phyloP scores from a whole-genome alignment of 805 yeast genomes.

The Sugiyamaella mastotermitis region DNA sequence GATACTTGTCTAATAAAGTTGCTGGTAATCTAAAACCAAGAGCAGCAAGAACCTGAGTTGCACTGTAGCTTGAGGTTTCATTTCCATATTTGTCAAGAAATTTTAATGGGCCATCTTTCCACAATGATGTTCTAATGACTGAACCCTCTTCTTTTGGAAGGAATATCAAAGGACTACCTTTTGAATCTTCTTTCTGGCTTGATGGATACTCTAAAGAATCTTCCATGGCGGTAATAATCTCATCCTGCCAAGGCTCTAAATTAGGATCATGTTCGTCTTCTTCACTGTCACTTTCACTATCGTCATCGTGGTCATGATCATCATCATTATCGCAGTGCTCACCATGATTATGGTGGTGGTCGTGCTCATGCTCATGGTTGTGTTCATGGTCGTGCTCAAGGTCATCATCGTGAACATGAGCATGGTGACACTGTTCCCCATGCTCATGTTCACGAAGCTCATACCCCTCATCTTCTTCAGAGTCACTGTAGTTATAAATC shows the following conservation, averaged over 20 bases:
- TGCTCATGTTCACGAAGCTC: background rate
- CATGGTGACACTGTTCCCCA: background rate
- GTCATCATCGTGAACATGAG: background rate
- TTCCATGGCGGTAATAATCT: conserved; percentile 21
- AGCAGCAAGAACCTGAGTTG: conserved; percentile 49
- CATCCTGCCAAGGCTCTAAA: conserved; percentile 16
- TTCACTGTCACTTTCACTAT: conserved; percentile 9
- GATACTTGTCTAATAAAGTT: conserved; percentile 24
- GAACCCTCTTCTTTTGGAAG: conserved; percentile 38
- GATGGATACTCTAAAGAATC: conserved; percentile 16
- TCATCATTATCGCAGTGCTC: too few species aligned
- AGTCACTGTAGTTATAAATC: conserved; percentile 4
- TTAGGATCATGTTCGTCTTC: conserved; percentile 14
- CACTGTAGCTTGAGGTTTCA: conserved; percentile 34
- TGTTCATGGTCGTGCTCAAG: background rate
- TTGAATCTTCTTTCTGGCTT: background rate
- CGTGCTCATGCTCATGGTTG: background rate
- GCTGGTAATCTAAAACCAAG: conserved; percentile 52
- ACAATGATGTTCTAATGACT: conserved; percentile 48
- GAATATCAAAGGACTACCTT: conserved; percentile 16
- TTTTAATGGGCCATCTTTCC: conserved; percentile 49
- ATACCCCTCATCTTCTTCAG: conserved; percentile 1
- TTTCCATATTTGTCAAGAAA: conserved; percentile 49
- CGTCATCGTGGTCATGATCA: conserved; percentile 17
- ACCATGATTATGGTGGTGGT: too few species aligned